These are phyloP conservation scores for Cyclotella baltica DNA, from an alignment of 108 stramenopile genomes.

Conservation along the genomic window DNA sequence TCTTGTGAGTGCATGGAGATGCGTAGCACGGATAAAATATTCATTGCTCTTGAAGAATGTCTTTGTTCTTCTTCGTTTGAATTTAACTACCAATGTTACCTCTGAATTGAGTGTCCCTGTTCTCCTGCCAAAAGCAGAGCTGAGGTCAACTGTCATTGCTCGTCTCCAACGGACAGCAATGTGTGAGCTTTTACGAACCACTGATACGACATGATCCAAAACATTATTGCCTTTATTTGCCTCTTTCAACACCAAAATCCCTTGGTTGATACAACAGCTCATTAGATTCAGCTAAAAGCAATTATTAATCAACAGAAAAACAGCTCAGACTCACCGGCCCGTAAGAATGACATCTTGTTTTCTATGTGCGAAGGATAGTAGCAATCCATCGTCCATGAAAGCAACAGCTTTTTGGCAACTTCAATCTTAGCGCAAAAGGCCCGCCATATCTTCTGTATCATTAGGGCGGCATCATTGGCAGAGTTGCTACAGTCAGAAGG, in stretches of 20 bases:
- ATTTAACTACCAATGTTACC: slow-evolving; percentile 19
- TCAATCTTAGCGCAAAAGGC: slow-evolving; percentile 15
- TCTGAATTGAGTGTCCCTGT: not conserved
- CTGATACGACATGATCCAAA: not conserved
- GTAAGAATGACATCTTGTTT: slow-evolving; percentile 12
- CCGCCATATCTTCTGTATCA: slow-evolving; percentile 13
- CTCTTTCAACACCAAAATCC: slow-evolving; percentile 19
- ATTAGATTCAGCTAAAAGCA: not conserved
- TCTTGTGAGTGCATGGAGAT: slow-evolving; percentile 13
- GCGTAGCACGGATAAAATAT: slow-evolving; percentile 19
- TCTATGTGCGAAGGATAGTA: slow-evolving; percentile 24
- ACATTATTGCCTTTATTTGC: slow-evolving; percentile 17
- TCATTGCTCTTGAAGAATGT: slow-evolving; percentile 12
- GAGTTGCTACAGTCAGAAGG: not conserved
- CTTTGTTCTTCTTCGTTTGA: slow-evolving; percentile 9
- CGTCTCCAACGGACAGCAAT: slow-evolving; percentile 5
- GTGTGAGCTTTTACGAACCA: not conserved
- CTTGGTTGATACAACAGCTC: too few species aligned
- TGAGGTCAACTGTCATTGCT: slow-evolving; percentile 20
- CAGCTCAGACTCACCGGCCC: slow-evolving; percentile 14
- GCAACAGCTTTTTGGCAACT: slow-evolving; percentile 11
- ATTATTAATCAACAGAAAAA: too few species aligned
- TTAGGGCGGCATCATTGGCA: not conserved
- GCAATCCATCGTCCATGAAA: slow-evolving; percentile 27
- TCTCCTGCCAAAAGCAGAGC: slow-evolving; percentile 13